phyloP scores from a whole-genome alignment of 2,329 filamentous ascomycete species.

The Hymenoscyphus linearis region DNA sequence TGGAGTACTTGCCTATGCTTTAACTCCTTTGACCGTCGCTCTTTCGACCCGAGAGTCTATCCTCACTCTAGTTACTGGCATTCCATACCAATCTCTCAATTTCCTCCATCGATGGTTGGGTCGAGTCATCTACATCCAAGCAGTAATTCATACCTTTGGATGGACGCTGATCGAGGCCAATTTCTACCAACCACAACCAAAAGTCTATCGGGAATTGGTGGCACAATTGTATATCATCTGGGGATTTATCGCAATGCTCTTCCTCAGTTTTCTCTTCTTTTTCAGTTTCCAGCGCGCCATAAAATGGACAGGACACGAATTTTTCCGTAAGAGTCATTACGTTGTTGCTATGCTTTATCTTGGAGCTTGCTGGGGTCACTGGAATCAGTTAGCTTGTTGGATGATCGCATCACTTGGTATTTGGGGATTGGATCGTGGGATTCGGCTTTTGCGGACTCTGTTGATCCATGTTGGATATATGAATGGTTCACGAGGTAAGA shows the following conservation, averaged over 20 bases:
- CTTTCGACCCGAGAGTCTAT: conserved; percentile 66
- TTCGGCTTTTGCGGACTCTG: conserved; percentile 52
- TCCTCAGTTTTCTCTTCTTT: conserved; percentile 56
- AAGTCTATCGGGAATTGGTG: conserved; percentile 51
- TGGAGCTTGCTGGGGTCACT: conserved; percentile 71
- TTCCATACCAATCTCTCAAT: conserved; percentile 73
- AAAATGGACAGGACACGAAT: conserved; percentile 65
- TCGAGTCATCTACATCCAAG: conserved; percentile 66
- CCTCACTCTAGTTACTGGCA: conserved; percentile 62
- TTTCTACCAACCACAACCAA: conserved; percentile 68
- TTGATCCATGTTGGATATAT: conserved; percentile 56
- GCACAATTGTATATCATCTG: conserved; percentile 65
- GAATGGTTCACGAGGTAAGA: conserved; percentile 29
- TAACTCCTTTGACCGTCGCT: conserved; percentile 65
- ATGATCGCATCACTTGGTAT: conserved; percentile 61
- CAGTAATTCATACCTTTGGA: conserved; percentile 61
- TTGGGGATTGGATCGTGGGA: conserved; percentile 58
- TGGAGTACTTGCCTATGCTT: conserved; percentile 65
- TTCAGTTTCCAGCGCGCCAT: conserved; percentile 56
- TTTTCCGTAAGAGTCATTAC: conserved; percentile 71
- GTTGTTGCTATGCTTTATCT: conserved; percentile 69
- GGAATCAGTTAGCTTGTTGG: conserved; percentile 62
- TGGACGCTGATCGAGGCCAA: conserved; percentile 63
- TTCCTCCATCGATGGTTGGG: conserved; percentile 75
- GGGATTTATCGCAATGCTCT: conserved; percentile 62